These are phyloP conservation scores for Fusarium avenaceum DNA, from an alignment of 2,329 filamentous ascomycete genomes.

Conservation along the genomic window DNA sequence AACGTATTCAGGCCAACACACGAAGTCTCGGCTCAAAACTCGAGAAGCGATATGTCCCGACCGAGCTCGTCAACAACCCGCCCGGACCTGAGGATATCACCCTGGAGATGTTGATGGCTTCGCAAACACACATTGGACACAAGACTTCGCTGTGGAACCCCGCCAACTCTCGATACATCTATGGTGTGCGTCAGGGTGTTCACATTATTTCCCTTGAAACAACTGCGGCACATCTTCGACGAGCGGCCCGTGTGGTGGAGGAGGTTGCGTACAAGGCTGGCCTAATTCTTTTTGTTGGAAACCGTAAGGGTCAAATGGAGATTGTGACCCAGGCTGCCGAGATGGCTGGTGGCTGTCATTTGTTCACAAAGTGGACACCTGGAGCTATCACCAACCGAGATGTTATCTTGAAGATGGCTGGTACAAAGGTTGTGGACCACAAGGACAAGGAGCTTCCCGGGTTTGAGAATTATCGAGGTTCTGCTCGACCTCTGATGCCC, in stretches of 20 bases:
- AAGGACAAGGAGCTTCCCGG: slow-evolving; percentile 71
- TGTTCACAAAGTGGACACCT: slow-evolving; percentile 94
- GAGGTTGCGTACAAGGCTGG: slow-evolving; percentile 87
- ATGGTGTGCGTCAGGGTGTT: slow-evolving; percentile 86
- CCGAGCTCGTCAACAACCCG: slow-evolving; percentile 77
- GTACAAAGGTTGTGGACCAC: slow-evolving; percentile 82
- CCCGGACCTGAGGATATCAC: slow-evolving; percentile 84
- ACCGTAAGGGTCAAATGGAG: slow-evolving; percentile 82
- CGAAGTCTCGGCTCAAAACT: slow-evolving; percentile 63
- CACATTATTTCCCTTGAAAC: slow-evolving; percentile 94
- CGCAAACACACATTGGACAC: slow-evolving; percentile 91
- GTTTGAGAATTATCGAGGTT: slow-evolving; percentile 74
- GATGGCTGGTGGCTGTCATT: slow-evolving; percentile 82
- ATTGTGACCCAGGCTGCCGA: slow-evolving; percentile 85
- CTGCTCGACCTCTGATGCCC: slow-evolving; percentile 78
- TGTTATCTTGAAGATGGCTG: slow-evolving; percentile 81
- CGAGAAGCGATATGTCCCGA: slow-evolving; percentile 72
- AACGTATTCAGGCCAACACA: slow-evolving; percentile 59
- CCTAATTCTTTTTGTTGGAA: slow-evolving; percentile 91
- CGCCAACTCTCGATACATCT: slow-evolving; percentile 93
- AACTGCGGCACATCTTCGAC: slow-evolving; percentile 89
- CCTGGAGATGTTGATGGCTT: slow-evolving; percentile 89
- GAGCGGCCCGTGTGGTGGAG: slow-evolving; percentile 91
- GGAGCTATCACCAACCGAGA: slow-evolving; percentile 94
- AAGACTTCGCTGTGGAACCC: slow-evolving; percentile 94